Conservation (phyloP, 805 yeast genomes). For the Saturnispora dispora region DNA sequence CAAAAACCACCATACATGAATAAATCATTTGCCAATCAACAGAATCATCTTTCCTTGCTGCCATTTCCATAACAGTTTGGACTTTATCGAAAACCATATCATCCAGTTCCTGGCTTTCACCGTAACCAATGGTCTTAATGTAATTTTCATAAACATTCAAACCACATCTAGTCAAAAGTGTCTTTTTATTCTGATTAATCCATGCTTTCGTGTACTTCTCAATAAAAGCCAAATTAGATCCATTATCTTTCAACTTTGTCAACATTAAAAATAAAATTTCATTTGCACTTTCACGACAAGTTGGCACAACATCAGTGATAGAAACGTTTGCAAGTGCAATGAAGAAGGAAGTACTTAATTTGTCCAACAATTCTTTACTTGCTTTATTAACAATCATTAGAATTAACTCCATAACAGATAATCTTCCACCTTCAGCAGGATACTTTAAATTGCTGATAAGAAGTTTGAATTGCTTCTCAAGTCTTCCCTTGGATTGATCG, state of each 20-base stretch:
- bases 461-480: slow-evolving; percentile 75
- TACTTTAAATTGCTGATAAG: slow-evolving; percentile 74
- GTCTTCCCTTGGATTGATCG: slow-evolving; percentile 81
- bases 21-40: slow-evolving; percentile 73
- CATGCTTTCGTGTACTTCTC: slow-evolving; percentile 46
- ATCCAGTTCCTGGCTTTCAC: slow-evolving; percentile 20
- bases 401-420: slow-evolving; percentile 82
- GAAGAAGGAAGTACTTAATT: slow-evolving; percentile 67
- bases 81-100: slow-evolving; percentile 23
- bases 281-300: slow-evolving; percentile 79
- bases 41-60: slow-evolving; percentile 31
- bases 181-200: slow-evolving; percentile 48
- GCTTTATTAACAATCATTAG: slow-evolving; percentile 62
- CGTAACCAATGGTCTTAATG: slow-evolving; percentile 38
- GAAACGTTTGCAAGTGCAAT: slow-evolving; percentile 71
- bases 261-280: slow-evolving; percentile 49
- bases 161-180: slow-evolving; percentile 61
- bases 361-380: slow-evolving; percentile 46
- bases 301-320: slow-evolving; percentile 66
- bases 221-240: slow-evolving; percentile 24
- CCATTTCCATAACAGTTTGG: slow-evolving; percentile 13
- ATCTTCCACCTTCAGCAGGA: slow-evolving; percentile 78
- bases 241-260: slow-evolving; percentile 32
- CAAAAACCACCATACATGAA: slow-evolving; percentile 43
- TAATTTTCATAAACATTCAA: slow-evolving; percentile 60